Evolutionary conservation across 306 rosid genomes (phyloP).

Genomic region (Lupinus albus): DNA sequence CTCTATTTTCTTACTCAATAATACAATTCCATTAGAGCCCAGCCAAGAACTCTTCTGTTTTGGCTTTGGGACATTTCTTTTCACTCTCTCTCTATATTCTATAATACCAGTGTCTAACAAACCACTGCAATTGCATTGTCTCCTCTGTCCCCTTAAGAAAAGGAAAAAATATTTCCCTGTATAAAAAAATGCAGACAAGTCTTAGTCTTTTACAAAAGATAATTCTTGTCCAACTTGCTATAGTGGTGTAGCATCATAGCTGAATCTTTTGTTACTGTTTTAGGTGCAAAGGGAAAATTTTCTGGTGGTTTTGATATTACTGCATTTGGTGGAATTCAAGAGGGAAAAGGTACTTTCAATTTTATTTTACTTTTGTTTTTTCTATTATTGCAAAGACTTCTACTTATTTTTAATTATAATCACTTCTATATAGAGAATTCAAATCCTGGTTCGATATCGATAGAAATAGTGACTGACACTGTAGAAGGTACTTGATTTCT

Average conservation of each 20-base stretch:
- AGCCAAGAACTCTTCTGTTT: too few relatives aligned
- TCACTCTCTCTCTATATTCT: too few relatives aligned
- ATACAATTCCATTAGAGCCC: too few relatives aligned
- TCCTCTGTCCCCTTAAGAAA: too few relatives aligned
- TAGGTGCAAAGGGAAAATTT: conserved; percentile 88
- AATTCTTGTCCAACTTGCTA: not conserved
- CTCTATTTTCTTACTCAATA: too few relatives aligned
- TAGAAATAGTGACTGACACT: conserved; percentile 72
- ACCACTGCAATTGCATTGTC: too few relatives aligned
- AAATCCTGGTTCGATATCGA: conserved; percentile 68
- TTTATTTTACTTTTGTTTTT: not conserved
- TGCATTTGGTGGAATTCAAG: conserved; percentile 71
- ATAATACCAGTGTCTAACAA: too few relatives aligned
- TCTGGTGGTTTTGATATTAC: conserved; percentile 96
- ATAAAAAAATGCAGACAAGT: not conserved
- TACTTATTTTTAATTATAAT: conserved; percentile 29
- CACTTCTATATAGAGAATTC: conserved; percentile 41
- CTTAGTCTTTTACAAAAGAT: conserved; percentile 4
- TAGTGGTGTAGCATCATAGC: not conserved
- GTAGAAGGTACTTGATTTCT: conserved; percentile 66
- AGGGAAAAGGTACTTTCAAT: conserved; percentile 55
- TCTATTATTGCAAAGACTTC: conserved; percentile 14
- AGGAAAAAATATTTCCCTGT: too few relatives aligned
- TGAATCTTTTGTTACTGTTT: conserved; percentile 24
- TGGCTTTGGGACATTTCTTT: too few relatives aligned